Evolutionary conservation across 2,329 filamentous ascomycete genomes (phyloP), one percentile per base, ranked within the genome.

Genomic region (Aureobasidium pullulans): DNA sequence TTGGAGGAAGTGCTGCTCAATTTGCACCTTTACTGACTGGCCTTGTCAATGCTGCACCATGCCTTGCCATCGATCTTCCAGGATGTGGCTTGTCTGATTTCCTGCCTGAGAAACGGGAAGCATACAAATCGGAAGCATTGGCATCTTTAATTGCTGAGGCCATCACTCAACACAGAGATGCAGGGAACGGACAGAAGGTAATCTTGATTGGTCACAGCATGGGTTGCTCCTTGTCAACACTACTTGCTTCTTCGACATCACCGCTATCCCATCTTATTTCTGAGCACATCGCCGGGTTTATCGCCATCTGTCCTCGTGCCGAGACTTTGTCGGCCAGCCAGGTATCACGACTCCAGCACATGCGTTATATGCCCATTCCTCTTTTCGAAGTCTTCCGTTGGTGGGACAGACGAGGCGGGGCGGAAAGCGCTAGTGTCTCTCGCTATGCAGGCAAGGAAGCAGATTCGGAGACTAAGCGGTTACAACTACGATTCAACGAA

Each of bases 1-100:
- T 97, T 9, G 94, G 93, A n/a, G 94, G 94, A 50, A 96, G 90
- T 0, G 82, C 91, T 28, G 87, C 90, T 10, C 94, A 97, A 69
- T 97, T 96, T 69, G 82, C 89, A 23, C 84, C 88, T 32, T 76
- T 97, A 5, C 76, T 97, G 15, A 87, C 84, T 19, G 94, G 89
- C 71, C 79, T 99, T 49, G 83, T 88, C 53, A 90, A 95, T 69
- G 78, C 91, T 50, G 90, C 89, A 11, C 87, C 91, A 49, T 96
- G 92, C 70, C 80, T 96, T 40, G 89, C 90, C 4, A 85, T 97
- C 63, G 94, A 99, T 70, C 79, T 96, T 4, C 93, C 94, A 1
- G 94, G 94, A 40, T 96, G 92, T 67, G 94, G 94, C 32, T 77
- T 86, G 23, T 96, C 93, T 2, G 76, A 81, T 8, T 96, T 93